Evolutionary conservation across 257 asterid species (phyloP).

Genomic region (Lithospermum erythrorhizon): DNA sequence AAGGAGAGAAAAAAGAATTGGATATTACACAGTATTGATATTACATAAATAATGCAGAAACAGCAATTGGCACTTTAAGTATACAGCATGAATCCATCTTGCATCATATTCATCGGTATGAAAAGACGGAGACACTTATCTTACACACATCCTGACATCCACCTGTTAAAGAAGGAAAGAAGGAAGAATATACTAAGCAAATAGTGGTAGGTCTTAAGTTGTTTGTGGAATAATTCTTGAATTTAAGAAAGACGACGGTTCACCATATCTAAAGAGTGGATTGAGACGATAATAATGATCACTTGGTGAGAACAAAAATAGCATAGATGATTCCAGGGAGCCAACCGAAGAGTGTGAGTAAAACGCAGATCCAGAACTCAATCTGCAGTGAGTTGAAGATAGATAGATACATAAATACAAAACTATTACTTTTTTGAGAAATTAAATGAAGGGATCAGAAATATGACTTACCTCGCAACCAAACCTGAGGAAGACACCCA

Average conservation of each 20-base stretch:
- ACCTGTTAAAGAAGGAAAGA: neutral
- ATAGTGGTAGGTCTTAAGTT: too few relatives aligned
- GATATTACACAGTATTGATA: too few relatives aligned
- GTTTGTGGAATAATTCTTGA: too few relatives aligned
- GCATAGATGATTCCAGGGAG: constrained; percentile 22
- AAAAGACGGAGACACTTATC: neutral
- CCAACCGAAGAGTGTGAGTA: constrained; percentile 21
- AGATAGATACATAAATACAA: neutral
- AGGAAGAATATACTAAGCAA: neutral
- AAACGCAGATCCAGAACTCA: constrained; percentile 19
- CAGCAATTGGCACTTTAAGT: neutral
- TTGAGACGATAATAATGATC: too few relatives aligned
- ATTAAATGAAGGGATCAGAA: too few relatives aligned
- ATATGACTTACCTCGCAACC: constrained; percentile 17
- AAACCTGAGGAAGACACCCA: constrained; percentile 22
- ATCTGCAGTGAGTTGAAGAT: constrained; percentile 8
- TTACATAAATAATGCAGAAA: neutral
- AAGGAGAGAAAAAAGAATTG: too few relatives aligned
- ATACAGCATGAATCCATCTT: neutral
- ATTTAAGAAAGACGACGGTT: neutral
- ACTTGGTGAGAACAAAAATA: constrained; percentile 13
- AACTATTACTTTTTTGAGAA: neutral
- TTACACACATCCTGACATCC: neutral
- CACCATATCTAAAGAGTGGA: neutral
- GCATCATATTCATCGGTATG: too few relatives aligned